Evolutionary conservation across 179 eudicot species (phyloP), one percentile per base, ranked within the genome.

Genomic region (Actinidia chinensis): DNA sequence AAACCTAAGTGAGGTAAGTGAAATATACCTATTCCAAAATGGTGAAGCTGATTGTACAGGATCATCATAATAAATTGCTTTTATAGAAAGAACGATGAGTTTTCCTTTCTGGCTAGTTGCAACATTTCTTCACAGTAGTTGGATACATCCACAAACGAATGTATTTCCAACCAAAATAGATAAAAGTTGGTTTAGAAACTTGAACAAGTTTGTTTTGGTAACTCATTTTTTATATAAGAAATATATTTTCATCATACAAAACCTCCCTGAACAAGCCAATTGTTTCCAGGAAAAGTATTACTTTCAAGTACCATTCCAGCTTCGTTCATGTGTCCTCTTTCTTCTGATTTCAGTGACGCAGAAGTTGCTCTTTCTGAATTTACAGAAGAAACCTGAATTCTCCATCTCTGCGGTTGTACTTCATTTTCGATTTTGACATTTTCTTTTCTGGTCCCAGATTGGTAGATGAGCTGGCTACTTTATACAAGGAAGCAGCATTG

Each of bases 401-500:
- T n/a, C 33, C 64, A 36, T 33, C n/a, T 77, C 4, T 42, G 64
- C 65, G 2, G 74, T 40, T 43, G 52, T 60, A 54, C 58, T 80
- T 23, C 15, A 2, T 65, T 43, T 71, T 33, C 33, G 42, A 4
- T 71, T 70, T 42, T 20, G 61, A 54, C 43, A 23, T 69, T 18
- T n/a, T 23, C 33, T 11, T 50, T 51, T 64, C 56, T 74, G 23
- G 25, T 84, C 63, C 77, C 88, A 93, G 99, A 79, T 85, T 93
- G 80, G 93, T 95, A 74, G 93, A 93, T 79, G 96, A 95, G 83
- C 87, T 95, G 28, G 81, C 88, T 55, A 74, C 76, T 78, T 77
- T 91, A 77, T 86, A 90, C 86, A 95, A 90, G 84, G 94, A 93
- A 73, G 91, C 96, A 73, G 90, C 96, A 76, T 50, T 88, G 78